phyloP scores from a whole-genome alignment of 805 yeast species.

The Wickerhamiella vanderwaltii region DNA sequence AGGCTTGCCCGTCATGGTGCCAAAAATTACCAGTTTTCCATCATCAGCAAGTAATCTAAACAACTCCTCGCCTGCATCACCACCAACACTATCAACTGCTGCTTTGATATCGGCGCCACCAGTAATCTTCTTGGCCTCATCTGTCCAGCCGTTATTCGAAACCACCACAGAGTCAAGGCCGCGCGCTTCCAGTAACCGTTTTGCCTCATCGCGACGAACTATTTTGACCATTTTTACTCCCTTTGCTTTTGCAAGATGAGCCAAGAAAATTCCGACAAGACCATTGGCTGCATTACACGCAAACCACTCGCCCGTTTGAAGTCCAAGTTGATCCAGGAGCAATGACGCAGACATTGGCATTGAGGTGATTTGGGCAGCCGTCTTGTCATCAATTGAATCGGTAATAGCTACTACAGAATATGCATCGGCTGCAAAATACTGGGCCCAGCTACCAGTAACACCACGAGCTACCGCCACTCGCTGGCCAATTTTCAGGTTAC shows the following conservation, averaged over 20 bases:
- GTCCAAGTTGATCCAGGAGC: conserved; percentile 5
- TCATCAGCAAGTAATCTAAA: conserved; percentile 1
- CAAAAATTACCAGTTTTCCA: conserved; percentile 7
- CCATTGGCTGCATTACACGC: conserved; percentile 11
- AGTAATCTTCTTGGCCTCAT: conserved; percentile 7
- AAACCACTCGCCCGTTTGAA: conserved; percentile 11
- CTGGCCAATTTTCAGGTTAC: conserved; percentile 9
- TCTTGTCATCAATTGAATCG: conserved; percentile 6
- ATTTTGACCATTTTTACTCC: conserved; percentile 12
- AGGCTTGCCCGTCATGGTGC: background rate
- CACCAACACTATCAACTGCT: conserved; percentile 11
- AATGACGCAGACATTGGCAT: conserved; percentile 10
- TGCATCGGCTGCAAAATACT: conserved; percentile 10
- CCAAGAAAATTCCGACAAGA: conserved; percentile 7
- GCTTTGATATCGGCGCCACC: conserved; percentile 4
- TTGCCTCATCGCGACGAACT: conserved; percentile 10
- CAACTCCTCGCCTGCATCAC: conserved; percentile 1
- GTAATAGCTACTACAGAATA: conserved; percentile 3
- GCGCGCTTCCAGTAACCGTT: conserved; percentile 7
- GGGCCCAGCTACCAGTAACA: conserved; percentile 11
- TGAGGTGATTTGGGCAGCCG: conserved; percentile 10
- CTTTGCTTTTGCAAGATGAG: conserved; percentile 7
- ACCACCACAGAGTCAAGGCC: conserved; percentile 4
- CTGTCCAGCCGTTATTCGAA: background rate
- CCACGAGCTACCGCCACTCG: conserved; percentile 4